Percentiles rank a stretch among this genome's conserved stretches.
These are phyloP conservation scores for Dactylonectria macrodidyma DNA, from an alignment of 2,329 filamentous ascomycete species.

Conservation along the genomic window DNA sequence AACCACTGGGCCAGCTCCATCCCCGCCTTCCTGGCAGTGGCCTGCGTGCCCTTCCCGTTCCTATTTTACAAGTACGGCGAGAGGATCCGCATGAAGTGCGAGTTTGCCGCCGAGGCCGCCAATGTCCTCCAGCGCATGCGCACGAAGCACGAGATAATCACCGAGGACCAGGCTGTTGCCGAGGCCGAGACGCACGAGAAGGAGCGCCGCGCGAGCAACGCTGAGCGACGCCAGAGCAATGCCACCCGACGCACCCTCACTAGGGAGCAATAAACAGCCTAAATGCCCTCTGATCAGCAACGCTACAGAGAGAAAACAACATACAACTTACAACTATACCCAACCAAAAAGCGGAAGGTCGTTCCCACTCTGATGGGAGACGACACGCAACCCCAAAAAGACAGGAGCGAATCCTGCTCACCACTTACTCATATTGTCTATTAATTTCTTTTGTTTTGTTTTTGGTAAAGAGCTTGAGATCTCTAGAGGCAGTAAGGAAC, in stretches of 20 bases:
- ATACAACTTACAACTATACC: not conserved
- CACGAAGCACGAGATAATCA: constrained; percentile 47
- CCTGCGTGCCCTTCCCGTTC: constrained; percentile 81
- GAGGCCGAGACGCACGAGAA: constrained; percentile 46
- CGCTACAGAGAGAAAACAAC: constrained; percentile 4
- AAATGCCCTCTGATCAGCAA: not conserved
- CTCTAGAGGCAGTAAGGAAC: constrained; percentile 1
- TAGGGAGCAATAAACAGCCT: constrained; percentile 29
- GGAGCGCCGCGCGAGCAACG: constrained; percentile 44
- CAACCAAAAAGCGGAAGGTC: not conserved
- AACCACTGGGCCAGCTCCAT: constrained; percentile 84
- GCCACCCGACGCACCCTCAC: constrained; percentile 40
- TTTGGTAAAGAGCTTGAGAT: constrained; percentile 1
- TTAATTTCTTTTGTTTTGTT: constrained; percentile 10
- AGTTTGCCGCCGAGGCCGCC: constrained; percentile 78
- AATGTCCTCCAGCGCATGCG: constrained; percentile 67
- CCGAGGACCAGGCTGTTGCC: constrained; percentile 47
- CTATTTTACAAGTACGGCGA: constrained; percentile 82
- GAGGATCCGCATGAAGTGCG: constrained; percentile 75
- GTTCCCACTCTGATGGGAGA: constrained; percentile 4
- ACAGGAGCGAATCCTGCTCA: constrained; percentile 1
- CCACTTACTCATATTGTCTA: constrained; percentile 2
- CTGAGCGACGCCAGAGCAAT: constrained; percentile 28
- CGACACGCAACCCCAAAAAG: not conserved
- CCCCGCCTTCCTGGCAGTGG: constrained; percentile 80